Evolutionary conservation across 1,284 basidiomycete species (phyloP), one percentile per base, ranked within the genome.

Genomic region (Fistulinella cinereoalba): DNA sequence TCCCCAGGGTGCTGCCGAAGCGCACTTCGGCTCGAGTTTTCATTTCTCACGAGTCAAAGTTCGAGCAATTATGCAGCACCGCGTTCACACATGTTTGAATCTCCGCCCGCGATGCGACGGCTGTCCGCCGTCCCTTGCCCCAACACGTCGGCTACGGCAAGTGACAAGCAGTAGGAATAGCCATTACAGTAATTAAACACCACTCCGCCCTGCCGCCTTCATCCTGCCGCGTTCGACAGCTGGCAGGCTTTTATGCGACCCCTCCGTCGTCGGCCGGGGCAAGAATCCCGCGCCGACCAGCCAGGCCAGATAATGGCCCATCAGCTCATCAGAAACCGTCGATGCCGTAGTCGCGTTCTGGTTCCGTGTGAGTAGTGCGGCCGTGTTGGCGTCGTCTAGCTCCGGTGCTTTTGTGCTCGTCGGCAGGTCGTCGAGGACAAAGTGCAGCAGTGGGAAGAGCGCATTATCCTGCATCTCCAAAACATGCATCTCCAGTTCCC

Each of bases 271-370:
- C 9, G 88, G 89, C n/a, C 66, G 38, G 9, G 89, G 85, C 51
- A 99, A 71, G 74, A 97, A 99, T 5, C 76, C 89, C 6, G 89
- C 92, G 13, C 80, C 80, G 29, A 98, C 79, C 18, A 99, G 76
- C 96, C 96, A 99, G 11, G 94, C 82, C n/a, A 99, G 70, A 69
- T 99, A 99, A 60, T 82, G 73, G 3, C 92, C 95, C 71, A 97
- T 81, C 39, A 95, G 67, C 28, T 74, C 74, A 22, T 85, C 81
- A 46, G 84, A 80, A 28, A 99, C 92, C 0, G 92, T 92, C 52
- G 73, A 74, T 34, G 49, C 28, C n/a, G 73, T 77, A 12, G 16
- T 19, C 1, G 36, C 3, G 37, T 69, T 55, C 18, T 76, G 74
- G n/a, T 72, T 70, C 25, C 65, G 63, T 23, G 92, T 70, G 39